Evolutionary conservation across 2,329 filamentous ascomycete genomes (phyloP), one percentile per base, ranked within the genome.

Genomic region (Colletotrichum lindemuthianum): DNA sequence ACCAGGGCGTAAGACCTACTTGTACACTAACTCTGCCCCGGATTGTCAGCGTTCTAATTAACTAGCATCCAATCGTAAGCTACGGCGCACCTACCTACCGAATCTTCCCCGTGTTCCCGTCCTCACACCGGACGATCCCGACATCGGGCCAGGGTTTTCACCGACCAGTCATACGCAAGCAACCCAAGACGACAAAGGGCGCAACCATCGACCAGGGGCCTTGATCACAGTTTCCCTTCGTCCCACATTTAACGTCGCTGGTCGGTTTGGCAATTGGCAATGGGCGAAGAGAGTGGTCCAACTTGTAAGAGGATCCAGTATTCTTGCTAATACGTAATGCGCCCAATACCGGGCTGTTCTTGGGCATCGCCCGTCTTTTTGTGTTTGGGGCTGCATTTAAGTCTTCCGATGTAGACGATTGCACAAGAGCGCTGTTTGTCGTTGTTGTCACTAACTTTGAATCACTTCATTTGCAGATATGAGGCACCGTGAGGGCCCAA

Each of bases 401-500:
- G 24, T 10, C 43, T n/a, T 45, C 8, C 24, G 24, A 24, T 24
- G 24, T 24, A 24, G 4, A 24, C 24, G 24, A 24, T 24, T 24
- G 24, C 24, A 24, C 24, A 24, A 24, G 24, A 24, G 24, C 1
- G 24, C 24, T 24, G 24, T 4, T 24, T 24, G 1, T 24, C 24
- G 24, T 24, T 24, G 24, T 24, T 53, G 58, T 57, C 36, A 65
- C 63, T 65, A 48, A 65, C 59, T 63, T 37, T 51, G 51, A 12
- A 34, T 53, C n/a, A 36, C 52, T 43, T 61, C 47, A 32, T 37
- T 16, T 41, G 73, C 78, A 85, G 86, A 76, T 69, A 92, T 91
- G 89, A 92, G 88, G 63, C 63, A 65, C 32, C 63, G 63, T 32
- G 63, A 65, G 81, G 81, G 79, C 45, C 78, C 79, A 58, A 90